Percentiles rank a stretch among this genome's conserved stretches.
phyloP scores from a whole-genome alignment of 495 filamentous ascomycete genomes.

The Pseudomonodictys pantanalensis region DNA sequence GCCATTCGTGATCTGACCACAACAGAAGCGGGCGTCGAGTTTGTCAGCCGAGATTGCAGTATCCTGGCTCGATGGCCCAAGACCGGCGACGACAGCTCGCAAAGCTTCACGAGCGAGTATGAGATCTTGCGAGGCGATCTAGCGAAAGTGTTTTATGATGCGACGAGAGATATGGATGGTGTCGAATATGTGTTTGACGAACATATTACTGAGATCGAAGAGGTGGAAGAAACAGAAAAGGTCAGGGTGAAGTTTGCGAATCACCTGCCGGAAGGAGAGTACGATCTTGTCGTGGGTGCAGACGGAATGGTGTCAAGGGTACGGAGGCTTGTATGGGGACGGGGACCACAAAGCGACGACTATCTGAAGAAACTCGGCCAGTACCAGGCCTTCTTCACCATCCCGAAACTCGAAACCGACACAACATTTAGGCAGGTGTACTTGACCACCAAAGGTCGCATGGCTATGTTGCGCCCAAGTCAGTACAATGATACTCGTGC shows the following conservation, averaged over 20 bases:
- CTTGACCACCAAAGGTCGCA: constrained; percentile 2
- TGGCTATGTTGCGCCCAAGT: not conserved
- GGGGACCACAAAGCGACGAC: constrained; percentile 14
- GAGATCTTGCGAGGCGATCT: constrained; percentile 36
- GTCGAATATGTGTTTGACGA: constrained; percentile 31
- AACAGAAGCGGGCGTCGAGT: constrained; percentile 26
- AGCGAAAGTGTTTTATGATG: constrained; percentile 29
- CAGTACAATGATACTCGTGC: constrained; percentile 1
- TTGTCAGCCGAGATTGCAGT: constrained; percentile 23
- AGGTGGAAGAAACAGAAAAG: constrained; percentile 14
- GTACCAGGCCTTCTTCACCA: constrained; percentile 36
- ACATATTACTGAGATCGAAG: constrained; percentile 12
- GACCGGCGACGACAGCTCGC: constrained; percentile 1
- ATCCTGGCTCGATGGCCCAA: constrained; percentile 21
- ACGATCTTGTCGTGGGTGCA: constrained; percentile 34
- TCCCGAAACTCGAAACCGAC: constrained; percentile 13
- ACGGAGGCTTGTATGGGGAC: constrained; percentile 25
- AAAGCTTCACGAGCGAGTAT: constrained; percentile 27
- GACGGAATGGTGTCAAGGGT: constrained; percentile 32
- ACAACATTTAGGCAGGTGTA: constrained; percentile 14
- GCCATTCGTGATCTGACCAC: constrained; percentile 26
- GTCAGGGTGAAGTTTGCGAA: constrained; percentile 30
- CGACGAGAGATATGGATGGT: constrained; percentile 6
- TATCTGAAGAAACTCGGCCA: constrained; percentile 17
- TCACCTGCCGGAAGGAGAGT: constrained; percentile 11